Conservation (phyloP, 2,329 filamentous ascomycete genomes). For the Hypomyces perniciosus region DNA sequence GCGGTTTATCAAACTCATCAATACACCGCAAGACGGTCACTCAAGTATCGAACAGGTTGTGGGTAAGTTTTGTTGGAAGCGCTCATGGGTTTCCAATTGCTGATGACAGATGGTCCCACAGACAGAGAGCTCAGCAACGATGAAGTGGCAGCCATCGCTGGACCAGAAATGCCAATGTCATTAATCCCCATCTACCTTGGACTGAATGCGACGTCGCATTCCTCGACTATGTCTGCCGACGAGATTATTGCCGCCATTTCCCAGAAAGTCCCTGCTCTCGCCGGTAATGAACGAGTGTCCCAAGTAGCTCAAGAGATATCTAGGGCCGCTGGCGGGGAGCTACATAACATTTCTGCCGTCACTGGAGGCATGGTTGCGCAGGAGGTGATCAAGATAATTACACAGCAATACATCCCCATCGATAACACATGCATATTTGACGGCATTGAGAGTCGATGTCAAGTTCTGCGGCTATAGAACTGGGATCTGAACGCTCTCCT, state of each 20-base stretch:
- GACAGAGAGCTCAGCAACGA: slow-evolving; percentile 51
- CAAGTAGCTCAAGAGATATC: slow-evolving; percentile 61
- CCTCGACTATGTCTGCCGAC: slow-evolving; percentile 37
- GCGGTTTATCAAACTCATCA: slow-evolving; percentile 84
- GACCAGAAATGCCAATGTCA: slow-evolving; percentile 47
- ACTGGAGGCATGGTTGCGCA: slow-evolving; percentile 93
- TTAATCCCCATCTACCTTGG: slow-evolving; percentile 66
- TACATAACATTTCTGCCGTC: slow-evolving; percentile 87
- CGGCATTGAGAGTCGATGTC: slow-evolving; percentile 57
- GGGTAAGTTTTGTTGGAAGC: slow-evolving; percentile 37
- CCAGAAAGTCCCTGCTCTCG: slow-evolving; percentile 41
- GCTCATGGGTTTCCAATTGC: neutral
- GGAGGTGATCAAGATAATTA: slow-evolving; percentile 87
- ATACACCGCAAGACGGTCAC: slow-evolving; percentile 39
- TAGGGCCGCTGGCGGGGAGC: slow-evolving; percentile 73
- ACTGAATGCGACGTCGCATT: slow-evolving; percentile 48
- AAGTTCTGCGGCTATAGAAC: slow-evolving; percentile 47
- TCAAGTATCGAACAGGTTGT: slow-evolving; percentile 47
- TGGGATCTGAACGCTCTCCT: neutral
- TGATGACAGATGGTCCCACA: slow-evolving; percentile 22
- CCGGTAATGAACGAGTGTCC: slow-evolving; percentile 42
- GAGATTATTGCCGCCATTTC: slow-evolving; percentile 47
- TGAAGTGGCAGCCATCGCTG: slow-evolving; percentile 41
- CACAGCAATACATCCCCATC: slow-evolving; percentile 65
- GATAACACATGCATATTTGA: slow-evolving; percentile 68